Base-by-base conservation (phyloP, 2,329 filamentous ascomycete species). In the Sporothrix sp. region DNA sequence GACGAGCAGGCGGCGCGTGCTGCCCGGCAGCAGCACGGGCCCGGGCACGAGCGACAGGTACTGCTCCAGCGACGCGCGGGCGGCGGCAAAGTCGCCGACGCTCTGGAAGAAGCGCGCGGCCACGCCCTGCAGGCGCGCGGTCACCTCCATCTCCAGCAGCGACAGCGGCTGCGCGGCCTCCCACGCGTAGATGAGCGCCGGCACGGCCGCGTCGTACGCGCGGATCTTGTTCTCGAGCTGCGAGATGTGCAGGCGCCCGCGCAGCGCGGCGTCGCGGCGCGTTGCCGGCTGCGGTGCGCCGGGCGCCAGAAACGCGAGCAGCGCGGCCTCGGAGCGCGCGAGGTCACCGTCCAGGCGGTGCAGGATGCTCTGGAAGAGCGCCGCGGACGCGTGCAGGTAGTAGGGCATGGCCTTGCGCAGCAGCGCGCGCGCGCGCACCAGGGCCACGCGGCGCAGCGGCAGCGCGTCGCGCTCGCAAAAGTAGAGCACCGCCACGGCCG, bases 201-300 rank as follows among this genome's bases (percentile, higher is more conserved):
- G 56, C 3, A 65, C 59, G 10, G 62, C 62, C 0, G 52, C 52
- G 6, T 65, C 63, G 37, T 64, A 64, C 1, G 58, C 56, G 20
- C 62, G 60, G 2, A 66, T 63, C 45, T 65, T 66, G 32, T 63
- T 66, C 33, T 66, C 64, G 2, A 66, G 55, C n/a, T 60, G 59
- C 0, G 64, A 64, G 1, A 66, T 63, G 20, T 66, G 64, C 4
- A 66, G 53, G 2, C 64, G 58, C n/a, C 64, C 64, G 6, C 52
- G 53, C 0, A 66, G 27, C 0, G 63, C 62, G 25, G 0, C 54
- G 52, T 1, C 50, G 45, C 3, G 58, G 1, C 50, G 54, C 10
- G 47, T 42, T 14, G 13, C 18, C 4, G 46, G 46, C 18, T 27
- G 35, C 9, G 14, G 37, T 10, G 18, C 44, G 21, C 18, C 11